Evolutionary conservation across 2,329 filamentous ascomycete genomes (phyloP).

Genomic region (Westerdykella aurantiaca): DNA sequence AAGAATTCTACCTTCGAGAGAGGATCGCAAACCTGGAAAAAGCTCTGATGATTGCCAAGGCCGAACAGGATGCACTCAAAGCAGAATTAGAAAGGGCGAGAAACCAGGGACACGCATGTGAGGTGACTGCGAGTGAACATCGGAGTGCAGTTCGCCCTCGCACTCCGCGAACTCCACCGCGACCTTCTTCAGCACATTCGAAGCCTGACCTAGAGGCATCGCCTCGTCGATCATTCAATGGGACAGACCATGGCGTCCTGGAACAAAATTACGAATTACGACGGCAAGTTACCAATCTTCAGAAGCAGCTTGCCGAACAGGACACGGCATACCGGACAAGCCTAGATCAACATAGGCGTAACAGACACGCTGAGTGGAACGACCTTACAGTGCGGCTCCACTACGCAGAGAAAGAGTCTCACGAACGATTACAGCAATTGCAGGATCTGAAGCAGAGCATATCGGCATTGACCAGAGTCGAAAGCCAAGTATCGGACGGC

Average conservation of each 20-base stretch:
- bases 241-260: constrained; percentile 10
- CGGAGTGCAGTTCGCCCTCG: constrained; percentile 10
- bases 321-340: constrained; percentile 10
- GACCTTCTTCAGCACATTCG: constrained; percentile 1
- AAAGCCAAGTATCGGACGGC: constrained; percentile 59
- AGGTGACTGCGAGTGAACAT: constrained; percentile 13
- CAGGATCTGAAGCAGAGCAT: constrained; percentile 66
- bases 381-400: constrained; percentile 27
- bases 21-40: constrained; percentile 8
- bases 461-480: constrained; percentile 58
- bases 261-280: constrained; percentile 22
- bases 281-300: constrained; percentile 18
- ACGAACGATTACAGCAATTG: constrained; percentile 54
- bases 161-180: background rate
- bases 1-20: no score
- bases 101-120: constrained; percentile 15
- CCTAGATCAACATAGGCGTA: constrained; percentile 4
- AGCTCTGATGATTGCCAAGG: constrained; percentile 16
- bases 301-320: constrained; percentile 20
- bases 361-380: constrained; percentile 19
- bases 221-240: constrained; percentile 3
- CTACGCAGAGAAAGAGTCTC: constrained; percentile 51
- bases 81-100: constrained; percentile 24
- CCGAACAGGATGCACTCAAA: constrained; percentile 18
- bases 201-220: constrained; percentile 6